A percentile compares a stretch with the other conserved stretches of the same genome.
Evolutionary conservation across 2,329 filamentous ascomycete species (phyloP).

Genomic region (Ilyonectria sp.): DNA sequence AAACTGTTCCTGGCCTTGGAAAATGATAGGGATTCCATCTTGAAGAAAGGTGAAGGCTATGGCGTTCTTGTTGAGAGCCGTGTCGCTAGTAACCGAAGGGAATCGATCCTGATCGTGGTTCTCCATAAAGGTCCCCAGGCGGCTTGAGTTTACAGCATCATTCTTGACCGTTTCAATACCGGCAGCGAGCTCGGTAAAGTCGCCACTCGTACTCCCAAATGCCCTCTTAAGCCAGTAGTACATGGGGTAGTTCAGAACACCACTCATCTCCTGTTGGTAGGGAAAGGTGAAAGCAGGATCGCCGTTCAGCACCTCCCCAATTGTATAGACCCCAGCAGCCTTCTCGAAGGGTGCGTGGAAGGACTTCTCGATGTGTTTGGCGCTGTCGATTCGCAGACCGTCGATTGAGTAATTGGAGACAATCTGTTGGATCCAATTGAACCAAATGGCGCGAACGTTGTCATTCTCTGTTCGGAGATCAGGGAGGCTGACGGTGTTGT

Average conservation of each 20-base stretch:
- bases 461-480: slow-evolving; percentile 72
- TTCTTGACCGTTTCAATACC: slow-evolving; percentile 30
- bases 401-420: slow-evolving; percentile 75
- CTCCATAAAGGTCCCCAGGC: slow-evolving; percentile 34
- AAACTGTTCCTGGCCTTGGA: slow-evolving; percentile 35
- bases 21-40: slow-evolving; percentile 35
- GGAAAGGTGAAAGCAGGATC: slow-evolving; percentile 65
- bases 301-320: slow-evolving; percentile 74
- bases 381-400: slow-evolving; percentile 73
- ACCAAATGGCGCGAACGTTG: slow-evolving; percentile 64
- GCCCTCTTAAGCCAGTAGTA: slow-evolving; percentile 52
- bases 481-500: slow-evolving; percentile 60
- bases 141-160: slow-evolving; percentile 36
- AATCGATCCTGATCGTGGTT: slow-evolving; percentile 36
- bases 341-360: slow-evolving; percentile 71
- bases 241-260: slow-evolving; percentile 73
- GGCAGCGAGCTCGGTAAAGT: slow-evolving; percentile 29
- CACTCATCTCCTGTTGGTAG: slow-evolving; percentile 70
- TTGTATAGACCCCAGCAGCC: slow-evolving; percentile 70
- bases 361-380: slow-evolving; percentile 72
- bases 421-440: slow-evolving; percentile 72
- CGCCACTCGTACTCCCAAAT: slow-evolving; percentile 27
- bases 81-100: slow-evolving; percentile 32
- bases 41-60: slow-evolving; percentile 35
- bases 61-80: slow-evolving; percentile 33